phyloP scores from a whole-genome alignment of 73 alveolate species.

The Paramecium pentaurelia region DNA sequence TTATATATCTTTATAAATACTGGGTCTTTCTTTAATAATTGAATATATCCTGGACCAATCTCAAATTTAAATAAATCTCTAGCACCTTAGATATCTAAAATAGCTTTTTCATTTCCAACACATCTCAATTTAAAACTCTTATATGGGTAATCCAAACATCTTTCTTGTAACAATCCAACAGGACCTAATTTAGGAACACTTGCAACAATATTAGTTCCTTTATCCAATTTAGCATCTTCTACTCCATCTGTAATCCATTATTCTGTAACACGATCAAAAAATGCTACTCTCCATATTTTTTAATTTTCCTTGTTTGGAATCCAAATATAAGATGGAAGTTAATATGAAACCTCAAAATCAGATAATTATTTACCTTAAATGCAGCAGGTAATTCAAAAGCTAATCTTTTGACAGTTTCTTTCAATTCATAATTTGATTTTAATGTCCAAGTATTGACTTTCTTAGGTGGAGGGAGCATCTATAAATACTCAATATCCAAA shows the following conservation, averaged over 20 bases:
- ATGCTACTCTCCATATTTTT: constrained; percentile 70
- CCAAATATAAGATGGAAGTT: constrained; percentile 71
- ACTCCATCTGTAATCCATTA: constrained; percentile 70
- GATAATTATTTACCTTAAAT: not conserved
- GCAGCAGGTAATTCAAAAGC: constrained; percentile 32
- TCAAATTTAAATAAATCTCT: constrained; percentile 70
- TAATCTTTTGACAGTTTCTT: constrained; percentile 53
- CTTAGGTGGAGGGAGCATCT: constrained; percentile 44
- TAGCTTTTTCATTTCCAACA: constrained; percentile 66
- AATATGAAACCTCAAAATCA: constrained; percentile 51
- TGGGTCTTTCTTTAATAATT: constrained; percentile 69
- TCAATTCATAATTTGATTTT: constrained; percentile 37
- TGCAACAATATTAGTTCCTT: constrained; percentile 54
- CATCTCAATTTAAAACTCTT: constrained; percentile 76
- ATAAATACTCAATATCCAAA: constrained; percentile 66
- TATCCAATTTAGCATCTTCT: constrained; percentile 65
- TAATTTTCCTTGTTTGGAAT: constrained; percentile 64
- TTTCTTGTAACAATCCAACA: constrained; percentile 63
- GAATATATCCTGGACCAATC: constrained; percentile 70
- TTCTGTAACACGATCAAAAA: constrained; percentile 65
- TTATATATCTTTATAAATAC: not conserved
- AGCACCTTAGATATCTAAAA: constrained; percentile 68
- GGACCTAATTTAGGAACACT: constrained; percentile 72
- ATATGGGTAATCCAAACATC: constrained; percentile 81
- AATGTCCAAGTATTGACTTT: constrained; percentile 53